Evolutionary conservation across 148 eudicot genomes (phyloP).

Genomic region (Euryodendron excelsum): DNA sequence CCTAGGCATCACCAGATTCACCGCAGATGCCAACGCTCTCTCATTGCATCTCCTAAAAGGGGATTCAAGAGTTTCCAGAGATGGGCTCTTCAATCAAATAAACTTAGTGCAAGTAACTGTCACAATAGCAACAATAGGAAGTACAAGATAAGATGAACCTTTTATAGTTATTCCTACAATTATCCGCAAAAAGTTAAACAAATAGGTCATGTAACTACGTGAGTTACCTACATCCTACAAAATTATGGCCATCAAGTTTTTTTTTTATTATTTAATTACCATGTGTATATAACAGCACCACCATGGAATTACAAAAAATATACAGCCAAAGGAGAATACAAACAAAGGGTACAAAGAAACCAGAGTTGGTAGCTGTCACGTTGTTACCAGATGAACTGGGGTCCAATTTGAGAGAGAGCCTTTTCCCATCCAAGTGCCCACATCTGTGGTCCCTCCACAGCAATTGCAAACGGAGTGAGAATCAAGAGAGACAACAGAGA

Average conservation of each 20-base stretch:
- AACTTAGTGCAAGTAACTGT: neutral
- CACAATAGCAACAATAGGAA: neutral
- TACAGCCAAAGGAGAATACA: neutral
- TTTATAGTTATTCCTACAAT: neutral
- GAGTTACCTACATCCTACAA: neutral
- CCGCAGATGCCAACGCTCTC: neutral
- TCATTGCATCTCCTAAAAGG: neutral
- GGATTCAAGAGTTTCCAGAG: neutral
- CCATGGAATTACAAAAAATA: neutral
- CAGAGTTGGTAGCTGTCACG: slow-evolving; percentile 8
- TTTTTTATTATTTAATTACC: too few relatives aligned
- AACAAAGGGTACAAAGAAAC: neutral
- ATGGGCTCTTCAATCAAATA: neutral
- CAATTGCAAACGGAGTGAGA: slow-evolving; percentile 78
- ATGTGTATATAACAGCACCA: neutral
- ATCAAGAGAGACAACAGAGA: slow-evolving; percentile 64
- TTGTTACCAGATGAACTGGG: slow-evolving; percentile 62
- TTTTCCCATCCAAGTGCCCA: slow-evolving; percentile 74
- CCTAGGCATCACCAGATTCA: neutral
- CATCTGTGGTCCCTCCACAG: slow-evolving; percentile 81
- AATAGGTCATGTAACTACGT: neutral
- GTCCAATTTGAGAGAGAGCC: slow-evolving; percentile 67
- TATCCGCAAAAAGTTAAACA: neutral
- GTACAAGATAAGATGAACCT: neutral
- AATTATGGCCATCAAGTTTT: neutral